phyloP scores from a whole-genome alignment of 306 rosid species.

The Citrullus mucosospermus region DNA sequence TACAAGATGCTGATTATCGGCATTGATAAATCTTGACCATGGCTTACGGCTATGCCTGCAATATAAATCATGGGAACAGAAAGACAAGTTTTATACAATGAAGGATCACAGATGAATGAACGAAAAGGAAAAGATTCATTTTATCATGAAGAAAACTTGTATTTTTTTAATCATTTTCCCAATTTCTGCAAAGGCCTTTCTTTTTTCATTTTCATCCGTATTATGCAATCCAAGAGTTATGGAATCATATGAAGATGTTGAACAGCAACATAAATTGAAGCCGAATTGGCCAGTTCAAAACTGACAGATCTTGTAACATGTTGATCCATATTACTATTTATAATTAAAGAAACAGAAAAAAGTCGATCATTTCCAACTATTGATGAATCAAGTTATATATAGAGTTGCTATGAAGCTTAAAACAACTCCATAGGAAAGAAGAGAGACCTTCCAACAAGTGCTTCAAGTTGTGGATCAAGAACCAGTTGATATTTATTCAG shows the following conservation, averaged over 20 bases:
- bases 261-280: background rate
- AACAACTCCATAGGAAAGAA: background rate
- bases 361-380: no score
- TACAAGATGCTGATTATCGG: conserved; percentile 91
- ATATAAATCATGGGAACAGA: background rate
- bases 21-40: conserved; percentile 84
- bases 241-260: background rate
- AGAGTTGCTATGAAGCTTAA: background rate
- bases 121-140: background rate
- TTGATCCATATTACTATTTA: no score
- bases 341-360: no score
- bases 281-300: background rate
- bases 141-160: background rate
- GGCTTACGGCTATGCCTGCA: conserved; percentile 98
- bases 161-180: background rate
- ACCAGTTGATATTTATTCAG: conserved; percentile 30
- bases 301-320: background rate
- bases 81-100: background rate
- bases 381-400: background rate
- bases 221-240: background rate
- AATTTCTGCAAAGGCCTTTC: background rate
- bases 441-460: conserved; percentile 32
- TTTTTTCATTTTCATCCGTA: background rate
- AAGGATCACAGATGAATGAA: background rate
- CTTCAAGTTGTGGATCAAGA: conserved; percentile 40